Base-by-base conservation (phyloP, 371 early-diverging fungal species). In the Mucor piriformis region DNA sequence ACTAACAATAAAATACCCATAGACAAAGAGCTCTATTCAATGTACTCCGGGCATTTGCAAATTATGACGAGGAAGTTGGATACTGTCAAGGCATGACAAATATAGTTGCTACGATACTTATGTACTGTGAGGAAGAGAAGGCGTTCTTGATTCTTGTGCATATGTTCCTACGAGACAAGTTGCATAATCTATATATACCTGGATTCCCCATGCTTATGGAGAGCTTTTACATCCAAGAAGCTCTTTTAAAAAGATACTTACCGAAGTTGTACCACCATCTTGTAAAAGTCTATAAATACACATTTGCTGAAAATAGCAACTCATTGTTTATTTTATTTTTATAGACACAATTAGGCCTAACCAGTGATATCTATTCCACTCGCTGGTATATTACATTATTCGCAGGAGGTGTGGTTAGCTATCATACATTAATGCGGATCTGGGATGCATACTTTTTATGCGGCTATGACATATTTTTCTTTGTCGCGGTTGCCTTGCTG, bases 41-140 rank as follows among this genome's bases (percentile, higher is more conserved):
- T 57, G 91, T 97, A 3, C 75, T 95, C 51, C 89, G 92, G 33
- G 94, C 95, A 6, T 96, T 94, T 71, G 84, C 93, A 12, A 74
- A 88, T 56, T 93, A 88, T 53, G 96, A 97, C 72, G 57, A 77
- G 16, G 92, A 91, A 54, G 91, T 96, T 20, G 97, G 98, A 5
- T 93, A 97, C 69, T 97, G 97, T 66, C 97, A 97, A 80, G 97
- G 96, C 7, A 88, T 97, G 78, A 85, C 95, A 6, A 95, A 92
- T 63, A 81, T 97, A n/a, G 94, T 84, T 0, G 95, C 94, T 1
- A 90, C 92, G 10, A 69, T 97, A 72, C 73, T 97, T 54, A 80
- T 93, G 66, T 93, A 93, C 70, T 95, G 91, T 85, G 91, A 94
- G 48, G 95, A 95, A 60, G 97, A 95, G 51, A 60, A 48, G 47